Evolutionary conservation across 2,329 filamentous ascomycete species (phyloP), one percentile per base, ranked within the genome.

Genomic region (Aphanocladium album): DNA sequence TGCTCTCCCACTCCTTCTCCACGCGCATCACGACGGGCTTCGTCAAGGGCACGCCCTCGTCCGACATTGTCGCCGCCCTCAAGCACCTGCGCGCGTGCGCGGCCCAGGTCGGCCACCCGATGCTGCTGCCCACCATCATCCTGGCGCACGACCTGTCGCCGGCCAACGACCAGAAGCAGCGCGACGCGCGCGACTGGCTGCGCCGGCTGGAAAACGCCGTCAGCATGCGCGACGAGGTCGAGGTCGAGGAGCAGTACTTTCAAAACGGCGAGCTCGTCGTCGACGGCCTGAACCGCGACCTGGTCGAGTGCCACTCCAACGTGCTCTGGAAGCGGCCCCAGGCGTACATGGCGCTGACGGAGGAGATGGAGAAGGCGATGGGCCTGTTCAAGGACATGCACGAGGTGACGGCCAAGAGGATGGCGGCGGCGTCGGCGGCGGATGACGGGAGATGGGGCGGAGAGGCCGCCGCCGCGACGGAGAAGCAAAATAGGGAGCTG

Each of bases 261-360:
- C 77, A 81, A 59, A 74, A 77, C 46, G 78, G 78, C 8, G 73
- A 78, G 19, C 73, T 87, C 51, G 82, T 86, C 64, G 75, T 87
- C 2, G 84, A 87, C 67, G 78, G 80, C 59, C 77, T 87, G 69
- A 87, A 83, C 68, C 76, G 82, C 30, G 83, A 86, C 67, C 74
- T 87, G 49, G 84, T 87, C 63, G 84, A 87, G 72, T 87, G 84
- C 65, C 83, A 87, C 67, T 79, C 80, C 0, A 82, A 84, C 66
- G 83, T 86, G 33, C 74, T 86, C 64, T 86, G 83, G 83, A 85
- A 86, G 71, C 76, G 84, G 37, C 84, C 84, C 1, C 82, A 85
- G 70, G 83, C 85, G 1, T 87, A 86, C 66, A 71, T 79, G 68
- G 80, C 81, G 57, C 80, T 85, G 57, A 73, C 80, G 57, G 71